phyloP scores from a whole-genome alignment of 2,329 filamentous ascomycete genomes.

The Ascochyta viciae-villosae region DNA sequence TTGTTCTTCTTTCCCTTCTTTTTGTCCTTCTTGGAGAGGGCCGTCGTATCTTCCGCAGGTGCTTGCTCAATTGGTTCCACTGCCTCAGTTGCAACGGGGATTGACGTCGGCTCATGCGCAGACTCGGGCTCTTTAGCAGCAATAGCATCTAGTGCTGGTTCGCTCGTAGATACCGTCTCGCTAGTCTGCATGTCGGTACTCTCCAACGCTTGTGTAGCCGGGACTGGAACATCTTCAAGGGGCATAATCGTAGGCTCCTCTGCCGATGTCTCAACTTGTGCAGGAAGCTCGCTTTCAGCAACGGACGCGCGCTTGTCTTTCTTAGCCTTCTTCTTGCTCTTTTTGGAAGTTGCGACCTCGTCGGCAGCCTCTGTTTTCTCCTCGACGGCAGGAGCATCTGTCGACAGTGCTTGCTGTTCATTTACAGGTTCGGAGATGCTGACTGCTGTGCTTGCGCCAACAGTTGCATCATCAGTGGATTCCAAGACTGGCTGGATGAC shows the following conservation, averaged over 20 bases:
- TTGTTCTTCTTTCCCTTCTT: constrained; percentile 13
- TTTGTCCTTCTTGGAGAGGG: constrained; percentile 9
- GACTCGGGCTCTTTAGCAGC: not conserved
- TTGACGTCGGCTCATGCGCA: not conserved
- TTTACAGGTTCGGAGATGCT: not conserved
- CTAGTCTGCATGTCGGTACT: constrained; percentile 27
- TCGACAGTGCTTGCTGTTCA: not conserved
- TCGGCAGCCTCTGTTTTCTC: constrained; percentile 8
- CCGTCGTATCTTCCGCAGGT: not conserved
- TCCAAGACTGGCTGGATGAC: not conserved
- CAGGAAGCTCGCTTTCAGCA: constrained; percentile 15
- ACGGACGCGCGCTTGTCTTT: constrained; percentile 25
- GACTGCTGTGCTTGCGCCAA: not conserved
- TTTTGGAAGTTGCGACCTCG: constrained; percentile 21
- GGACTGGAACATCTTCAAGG: not conserved
- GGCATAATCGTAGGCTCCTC: constrained; percentile 5
- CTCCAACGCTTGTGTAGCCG: constrained; percentile 15
- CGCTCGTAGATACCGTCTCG: not conserved
- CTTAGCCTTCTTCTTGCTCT: constrained; percentile 33
- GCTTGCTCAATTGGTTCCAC: not conserved
- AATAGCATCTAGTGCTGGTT: not conserved
- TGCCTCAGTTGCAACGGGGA: not conserved
- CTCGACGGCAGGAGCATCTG: not conserved
- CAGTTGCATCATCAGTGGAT: not conserved
- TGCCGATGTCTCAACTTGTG: constrained; percentile 6